phyloP scores from a whole-genome alignment of 768 basidiomycete genomes.

The Pleurotus platypus region DNA sequence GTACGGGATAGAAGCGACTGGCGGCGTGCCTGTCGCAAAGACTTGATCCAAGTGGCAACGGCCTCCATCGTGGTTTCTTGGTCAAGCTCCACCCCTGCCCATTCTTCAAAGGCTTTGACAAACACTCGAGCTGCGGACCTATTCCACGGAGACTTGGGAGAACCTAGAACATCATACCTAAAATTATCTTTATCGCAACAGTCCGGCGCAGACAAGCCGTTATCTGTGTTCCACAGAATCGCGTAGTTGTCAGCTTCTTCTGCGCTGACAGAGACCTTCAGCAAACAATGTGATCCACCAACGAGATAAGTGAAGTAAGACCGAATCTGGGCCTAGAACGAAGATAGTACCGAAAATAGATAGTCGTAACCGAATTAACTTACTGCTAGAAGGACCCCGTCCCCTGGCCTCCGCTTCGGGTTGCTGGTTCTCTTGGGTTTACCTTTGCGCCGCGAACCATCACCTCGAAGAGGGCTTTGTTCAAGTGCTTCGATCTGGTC shows the following conservation, averaged over 20 bases:
- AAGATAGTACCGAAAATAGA: neutral
- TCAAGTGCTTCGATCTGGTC: no score
- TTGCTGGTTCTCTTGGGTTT: neutral
- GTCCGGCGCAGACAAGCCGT: neutral
- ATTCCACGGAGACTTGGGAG: constrained; percentile 7
- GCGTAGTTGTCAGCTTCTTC: constrained; percentile 1
- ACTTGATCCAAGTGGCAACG: neutral
- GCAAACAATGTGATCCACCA: neutral
- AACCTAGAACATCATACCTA: constrained; percentile 3
- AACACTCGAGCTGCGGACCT: constrained; percentile 3
- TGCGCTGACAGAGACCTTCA: neutral
- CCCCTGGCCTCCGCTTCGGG: neutral
- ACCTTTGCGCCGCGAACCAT: no score
- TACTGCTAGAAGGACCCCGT: neutral
- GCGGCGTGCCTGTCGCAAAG: neutral
- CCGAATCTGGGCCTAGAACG: neutral
- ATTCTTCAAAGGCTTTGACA: neutral
- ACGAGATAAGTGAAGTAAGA: neutral
- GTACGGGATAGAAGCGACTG: neutral
- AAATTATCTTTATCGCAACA: constrained; percentile 4
- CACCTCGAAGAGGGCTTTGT: no score
- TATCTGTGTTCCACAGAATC: neutral
- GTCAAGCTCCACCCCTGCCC: neutral
- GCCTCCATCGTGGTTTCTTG: neutral
- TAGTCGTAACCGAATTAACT: neutral